Evolutionary conservation across 768 basidiomycete species (phyloP), one percentile per base, ranked within the genome.

Genomic region (Suillus discolor): DNA sequence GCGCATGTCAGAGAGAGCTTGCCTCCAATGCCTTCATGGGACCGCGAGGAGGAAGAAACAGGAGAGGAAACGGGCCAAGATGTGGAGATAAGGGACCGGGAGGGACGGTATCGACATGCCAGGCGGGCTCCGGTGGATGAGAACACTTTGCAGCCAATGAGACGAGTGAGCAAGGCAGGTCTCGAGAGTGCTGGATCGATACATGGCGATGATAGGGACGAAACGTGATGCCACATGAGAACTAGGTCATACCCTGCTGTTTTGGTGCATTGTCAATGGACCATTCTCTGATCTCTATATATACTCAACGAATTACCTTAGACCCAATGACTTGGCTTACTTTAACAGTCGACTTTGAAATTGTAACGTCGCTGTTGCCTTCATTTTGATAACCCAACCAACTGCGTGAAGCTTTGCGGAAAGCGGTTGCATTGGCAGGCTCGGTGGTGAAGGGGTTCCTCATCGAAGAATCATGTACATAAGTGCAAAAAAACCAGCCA

Each of bases 131-230:
- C 96, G 3, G 94, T 96, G 34, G 85, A 96, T 72, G 91, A 93
- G 77, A 89, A 81, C 51, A 97, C 96, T 42, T 77, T 97, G 68
- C 95, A 97, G 75, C 96, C 96, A 34, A 84, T 92, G 83, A 81
- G 96, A 67, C 82, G 96, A 68, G 95, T 95, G 66, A 95, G 93
- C 75, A 97, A 97, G 79, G 95, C 96, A 6, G 96, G 96, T 39
- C 78, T 97, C 68, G 96, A 97, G 81, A 94, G 88, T 72, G 84
- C 82, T 60, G n/a, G 64, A 57, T 69, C 65, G 45, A 63, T 15
- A 42, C 13, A 42, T 42, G 25, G 25, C 6, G 41, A 31, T 13
- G 41, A 60, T 2, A 11, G 41, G 41, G 41, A 60, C 5, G 39
- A 25, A 41, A 60, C 25, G 1, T 60, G 59, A 60, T 42, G 3